Base-by-base conservation (phyloP, 164 flowering plant genomes). In the Umbellularia californica region DNA sequence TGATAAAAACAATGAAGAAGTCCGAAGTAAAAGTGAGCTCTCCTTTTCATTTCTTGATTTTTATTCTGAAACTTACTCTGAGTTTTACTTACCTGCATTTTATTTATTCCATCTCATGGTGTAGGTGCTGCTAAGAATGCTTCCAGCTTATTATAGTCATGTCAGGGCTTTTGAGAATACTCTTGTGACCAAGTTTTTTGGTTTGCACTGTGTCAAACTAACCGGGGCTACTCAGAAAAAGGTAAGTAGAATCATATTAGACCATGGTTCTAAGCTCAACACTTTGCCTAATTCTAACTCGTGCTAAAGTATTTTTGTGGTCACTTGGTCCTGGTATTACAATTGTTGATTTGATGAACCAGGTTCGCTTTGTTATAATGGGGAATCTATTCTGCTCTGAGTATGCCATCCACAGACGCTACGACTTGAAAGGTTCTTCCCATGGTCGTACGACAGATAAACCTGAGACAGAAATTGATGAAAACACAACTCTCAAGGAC, bases 51-150 rank as follows among this genome's bases (percentile, higher is more conserved):
- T 71, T 17, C 52, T n/a, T 68, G 60, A 67, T 67, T 67, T 25
- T 15, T 67, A 4, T 22, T 55, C 17, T 58, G 69, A 30, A 28
- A 24, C 24, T 23, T 68, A 0, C 23, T 14, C 7, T 33, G 27
- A 1, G 7, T 68, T 11, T 52, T 64, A 17, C 27, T 35, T 72
- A 58, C 25, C 64, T 35, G 7, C 3, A 23, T 50, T 33, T 3
- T 10, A 17, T 41, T 69, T 28, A 64, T 74, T 81, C 28, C 23
- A 15, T 68, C 7, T 69, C 30, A 65, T 70, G 51, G 58, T 75
- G 35, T 83, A 94, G 97, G 94, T 90, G 47, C 85, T 94, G n/a
- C 73, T 89, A 22, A 85, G 90, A 83, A 95, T 95, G 98, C 97
- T 95, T 64, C 91, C 88, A 2, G 89, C 93, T 69, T 95, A 95